These are phyloP conservation scores for Triangularia verruculosa DNA, from an alignment of 2,329 filamentous ascomycete species.

Conservation along the genomic window DNA sequence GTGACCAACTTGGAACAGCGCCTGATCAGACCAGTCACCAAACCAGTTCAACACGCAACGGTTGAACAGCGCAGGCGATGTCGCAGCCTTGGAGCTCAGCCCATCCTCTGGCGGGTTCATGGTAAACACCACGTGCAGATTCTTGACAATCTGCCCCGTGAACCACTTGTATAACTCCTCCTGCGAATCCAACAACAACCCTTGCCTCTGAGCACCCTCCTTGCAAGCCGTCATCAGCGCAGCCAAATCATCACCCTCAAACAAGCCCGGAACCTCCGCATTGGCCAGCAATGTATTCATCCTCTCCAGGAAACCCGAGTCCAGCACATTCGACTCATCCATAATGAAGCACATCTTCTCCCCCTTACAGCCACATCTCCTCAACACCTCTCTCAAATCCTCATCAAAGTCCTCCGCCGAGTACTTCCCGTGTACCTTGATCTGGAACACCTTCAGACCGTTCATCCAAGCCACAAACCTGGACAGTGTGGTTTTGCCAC, in stretches of 20 bases:
- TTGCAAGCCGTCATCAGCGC: conserved; percentile 99
- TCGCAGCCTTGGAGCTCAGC: conserved; percentile 91
- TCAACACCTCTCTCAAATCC: conserved; percentile 88
- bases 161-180: conserved; percentile 99
- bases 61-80: conserved; percentile 97
- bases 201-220: conserved; percentile 94
- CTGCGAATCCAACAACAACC: conserved; percentile 89
- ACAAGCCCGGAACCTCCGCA: conserved; percentile 97
- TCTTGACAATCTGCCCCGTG: conserved; percentile 98
- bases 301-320: conserved; percentile 96
- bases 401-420: conserved; percentile 98
- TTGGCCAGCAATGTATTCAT: conserved; percentile 99
- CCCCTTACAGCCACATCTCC: conserved; percentile 92
- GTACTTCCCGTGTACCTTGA: conserved; percentile 99
- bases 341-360: conserved; percentile 99
- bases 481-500: conserved; percentile 96
- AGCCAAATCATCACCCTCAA: conserved; percentile 97
- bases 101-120: conserved; percentile 99
- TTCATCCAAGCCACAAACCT: conserved; percentile 99
- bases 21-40: conserved; percentile 99
- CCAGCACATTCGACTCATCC: conserved; percentile 97
- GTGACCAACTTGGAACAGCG: conserved; percentile 93
- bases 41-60: conserved; percentile 99
- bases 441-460: conserved; percentile 96
- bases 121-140: conserved; percentile 97